Evolutionary conservation across 2,329 filamentous ascomycete species (phyloP), one percentile per base, ranked within the genome.

Genomic region (Whalleya microplaca): DNA sequence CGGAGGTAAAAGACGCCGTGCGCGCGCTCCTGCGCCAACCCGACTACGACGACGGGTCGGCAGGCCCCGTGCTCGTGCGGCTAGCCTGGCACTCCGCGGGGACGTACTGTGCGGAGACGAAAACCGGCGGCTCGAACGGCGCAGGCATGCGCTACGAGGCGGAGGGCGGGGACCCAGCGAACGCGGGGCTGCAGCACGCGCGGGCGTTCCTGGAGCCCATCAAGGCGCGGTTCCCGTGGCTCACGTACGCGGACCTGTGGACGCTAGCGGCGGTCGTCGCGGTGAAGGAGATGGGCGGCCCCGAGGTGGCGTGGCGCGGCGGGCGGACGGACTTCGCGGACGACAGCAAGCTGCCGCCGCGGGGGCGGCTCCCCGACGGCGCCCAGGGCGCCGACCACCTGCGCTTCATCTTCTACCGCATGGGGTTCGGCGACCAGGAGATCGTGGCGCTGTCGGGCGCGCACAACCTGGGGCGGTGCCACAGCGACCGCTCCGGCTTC

Each of bases 341-440:
- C 66, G 83, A 86, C 66, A 78, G 73, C 62, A 84, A 83, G 67
- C 70, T 86, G 9, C 83, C 84, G 1, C 84, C 84, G 0, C 76
- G 82, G 0, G 85, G 85, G 0, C 54, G 72, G 2, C 83, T 92
- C 19, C 90, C 92, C 59, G 92, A 98, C 73, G 94, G 84, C 49
- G 76, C 85, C 66, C 86, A 96, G 82, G 89, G 84, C 58, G 82
- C 88, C 58, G 85, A 87, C 69, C 94, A 98, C 77, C 83, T 98
- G 68, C 88, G 94, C 69, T 84, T 84, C 76, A 91, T 98, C 78
- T 98, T 98, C 77, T 84, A 86, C 73, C 91, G 94, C 72, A 98
- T 97, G 94, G 93, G 94, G 64, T 98, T 97, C 82, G 87, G 92
- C 75, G 94, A 98, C 78, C 89, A 88, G 69, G 93, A 97, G 78